A percentile compares a stretch with the other conserved stretches of the same genome.
Evolutionary conservation across 129 eudicot species (phyloP).

Genomic region (Chrysanthemum seticuspe): DNA sequence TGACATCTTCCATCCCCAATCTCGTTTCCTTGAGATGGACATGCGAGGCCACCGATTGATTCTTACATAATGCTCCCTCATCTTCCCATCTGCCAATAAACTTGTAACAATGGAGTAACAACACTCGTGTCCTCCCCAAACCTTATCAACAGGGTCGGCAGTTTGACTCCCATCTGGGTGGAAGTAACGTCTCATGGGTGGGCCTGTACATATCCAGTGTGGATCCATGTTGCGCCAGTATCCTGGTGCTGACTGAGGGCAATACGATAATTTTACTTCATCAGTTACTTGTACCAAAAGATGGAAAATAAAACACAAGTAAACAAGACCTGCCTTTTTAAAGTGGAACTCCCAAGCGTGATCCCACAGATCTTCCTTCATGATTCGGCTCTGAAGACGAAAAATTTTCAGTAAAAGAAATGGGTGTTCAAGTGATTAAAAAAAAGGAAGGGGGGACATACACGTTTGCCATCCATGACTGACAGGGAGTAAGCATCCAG

Average conservation of each 20-base stretch:
- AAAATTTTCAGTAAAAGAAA: neutral
- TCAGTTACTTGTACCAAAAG: neutral
- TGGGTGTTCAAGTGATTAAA: neutral
- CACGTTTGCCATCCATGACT: constrained; percentile 68
- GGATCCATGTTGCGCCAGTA: constrained; percentile 76
- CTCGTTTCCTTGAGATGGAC: constrained; percentile 46
- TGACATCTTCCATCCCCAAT: constrained; percentile 89
- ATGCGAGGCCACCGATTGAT: constrained; percentile 72
- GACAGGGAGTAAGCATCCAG: constrained; percentile 67
- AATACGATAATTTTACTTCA: neutral
- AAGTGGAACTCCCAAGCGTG: constrained; percentile 89
- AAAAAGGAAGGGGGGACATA: constrained; percentile 23
- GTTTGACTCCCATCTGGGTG: constrained; percentile 79
- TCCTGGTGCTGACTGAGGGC: constrained; percentile 55
- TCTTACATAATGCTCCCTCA: constrained; percentile 80
- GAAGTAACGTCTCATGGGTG: constrained; percentile 67
- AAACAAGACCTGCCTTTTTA: constrained; percentile 49
- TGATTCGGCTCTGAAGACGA: constrained; percentile 57
- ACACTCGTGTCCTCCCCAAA: constrained; percentile 91
- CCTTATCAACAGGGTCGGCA: constrained; percentile 66
- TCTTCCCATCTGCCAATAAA: constrained; percentile 49
- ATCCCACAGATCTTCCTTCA: constrained; percentile 75
- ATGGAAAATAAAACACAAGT: neutral
- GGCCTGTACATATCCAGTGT: constrained; percentile 58
- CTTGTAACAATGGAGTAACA: constrained; percentile 71